A percentile compares a stretch with the other conserved stretches of the same genome.
Evolutionary conservation across 768 basidiomycete species (phyloP).

Genomic region (Daedaleopsis nitida): DNA sequence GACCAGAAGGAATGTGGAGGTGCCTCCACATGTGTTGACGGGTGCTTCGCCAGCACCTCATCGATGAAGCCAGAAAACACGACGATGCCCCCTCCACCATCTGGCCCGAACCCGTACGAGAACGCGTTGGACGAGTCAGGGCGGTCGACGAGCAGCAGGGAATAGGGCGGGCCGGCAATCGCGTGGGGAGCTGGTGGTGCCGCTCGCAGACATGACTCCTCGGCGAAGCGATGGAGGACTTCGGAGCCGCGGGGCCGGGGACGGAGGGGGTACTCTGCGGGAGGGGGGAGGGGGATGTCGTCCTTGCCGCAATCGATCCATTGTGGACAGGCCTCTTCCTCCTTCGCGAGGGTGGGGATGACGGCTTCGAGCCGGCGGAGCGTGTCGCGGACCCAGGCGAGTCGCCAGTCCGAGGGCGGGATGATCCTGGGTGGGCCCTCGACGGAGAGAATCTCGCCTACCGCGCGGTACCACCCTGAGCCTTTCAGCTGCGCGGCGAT

Average conservation of each 20-base stretch:
- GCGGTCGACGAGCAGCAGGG: conserved; percentile 85
- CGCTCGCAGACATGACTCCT: conserved; percentile 48
- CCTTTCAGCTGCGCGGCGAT: conserved; percentile 84
- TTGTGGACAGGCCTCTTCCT: conserved; percentile 52
- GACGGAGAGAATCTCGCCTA: conserved; percentile 73
- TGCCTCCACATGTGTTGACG: conserved; percentile 24
- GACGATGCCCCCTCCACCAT: conserved; percentile 91
- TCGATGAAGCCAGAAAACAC: conserved; percentile 94
- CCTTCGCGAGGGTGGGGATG: conserved; percentile 67
- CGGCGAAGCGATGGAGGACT: conserved; percentile 59
- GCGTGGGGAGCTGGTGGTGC: conserved; percentile 50
- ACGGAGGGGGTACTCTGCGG: conserved; percentile 77
- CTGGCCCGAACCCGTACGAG: conserved; percentile 92
- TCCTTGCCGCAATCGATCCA: conserved; percentile 57
- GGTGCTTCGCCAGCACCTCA: conserved; percentile 65
- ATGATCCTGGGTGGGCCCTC: conserved; percentile 65
- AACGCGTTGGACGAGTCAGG: conserved; percentile 89
- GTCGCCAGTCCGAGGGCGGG: conserved; percentile 84
- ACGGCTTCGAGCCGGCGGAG: conserved; percentile 75
- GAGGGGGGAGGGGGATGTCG: conserved; percentile 72
- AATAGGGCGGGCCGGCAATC: conserved; percentile 84
- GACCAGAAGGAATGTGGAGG: conserved; percentile 43
- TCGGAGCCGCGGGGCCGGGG: conserved; percentile 82
- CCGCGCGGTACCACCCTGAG: conserved; percentile 83
- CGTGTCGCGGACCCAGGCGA: conserved; percentile 81